phyloP scores from a whole-genome alignment of 1,139 yeast genomes.

The Zygotorulaspora mrakii region DNA sequence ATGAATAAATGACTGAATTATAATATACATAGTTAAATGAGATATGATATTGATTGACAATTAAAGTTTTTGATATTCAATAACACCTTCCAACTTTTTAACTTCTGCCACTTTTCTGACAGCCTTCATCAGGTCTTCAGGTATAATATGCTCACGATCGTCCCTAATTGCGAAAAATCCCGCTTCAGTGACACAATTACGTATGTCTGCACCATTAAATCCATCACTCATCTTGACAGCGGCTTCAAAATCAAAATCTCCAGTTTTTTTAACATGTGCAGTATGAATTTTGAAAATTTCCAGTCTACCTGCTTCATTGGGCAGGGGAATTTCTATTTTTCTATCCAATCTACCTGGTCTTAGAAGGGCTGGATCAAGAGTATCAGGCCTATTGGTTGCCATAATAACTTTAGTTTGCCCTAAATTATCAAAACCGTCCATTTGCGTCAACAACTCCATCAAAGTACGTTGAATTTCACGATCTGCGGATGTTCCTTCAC shows the following conservation, averaged over 20 bases:
- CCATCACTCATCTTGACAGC: slow-evolving; percentile 98
- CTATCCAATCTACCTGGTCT: slow-evolving; percentile 99
- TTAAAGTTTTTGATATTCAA: slow-evolving; percentile 86
- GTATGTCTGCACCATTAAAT: slow-evolving; percentile 97
- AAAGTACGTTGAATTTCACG: slow-evolving; percentile 98
- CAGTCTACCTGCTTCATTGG: slow-evolving; percentile 93
- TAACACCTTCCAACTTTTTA: slow-evolving; percentile 93
- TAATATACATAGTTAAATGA: slow-evolving; percentile 6
- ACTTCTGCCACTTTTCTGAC: slow-evolving; percentile 96
- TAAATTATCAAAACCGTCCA: slow-evolving; percentile 97
- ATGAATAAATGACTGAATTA: slow-evolving; percentile 4
- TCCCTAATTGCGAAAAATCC: slow-evolving; percentile 98
- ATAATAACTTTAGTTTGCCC: slow-evolving; percentile 97
- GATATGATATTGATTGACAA: neutral
- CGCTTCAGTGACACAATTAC: slow-evolving; percentile 98
- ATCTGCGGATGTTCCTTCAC: slow-evolving; percentile 98
- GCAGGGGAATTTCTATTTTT: slow-evolving; percentile 92
- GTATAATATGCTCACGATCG: slow-evolving; percentile 90
- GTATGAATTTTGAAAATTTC: slow-evolving; percentile 96
- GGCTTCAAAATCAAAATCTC: slow-evolving; percentile 96
- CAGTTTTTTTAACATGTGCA: slow-evolving; percentile 78
- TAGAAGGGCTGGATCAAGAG: slow-evolving; percentile 95
- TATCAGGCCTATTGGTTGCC: slow-evolving; percentile 99
- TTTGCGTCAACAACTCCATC: slow-evolving; percentile 95
- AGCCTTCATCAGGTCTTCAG: slow-evolving; percentile 94